phyloP scores from a whole-genome alignment of 352 stramenopile genomes.

The Pilasporangium apinafurcum region DNA sequence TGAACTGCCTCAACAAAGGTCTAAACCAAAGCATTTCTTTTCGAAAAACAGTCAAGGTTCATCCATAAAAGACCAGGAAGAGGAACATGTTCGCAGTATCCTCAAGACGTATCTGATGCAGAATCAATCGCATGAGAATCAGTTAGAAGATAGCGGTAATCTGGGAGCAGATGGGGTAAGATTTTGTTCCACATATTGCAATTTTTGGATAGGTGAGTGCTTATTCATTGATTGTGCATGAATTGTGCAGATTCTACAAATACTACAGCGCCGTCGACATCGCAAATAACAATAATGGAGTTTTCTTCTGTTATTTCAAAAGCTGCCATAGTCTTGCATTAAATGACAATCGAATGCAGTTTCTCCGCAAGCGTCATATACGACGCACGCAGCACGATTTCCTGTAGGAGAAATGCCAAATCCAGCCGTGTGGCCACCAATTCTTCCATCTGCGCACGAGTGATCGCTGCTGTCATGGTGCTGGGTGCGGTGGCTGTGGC shows the following conservation, averaged over 20 bases:
- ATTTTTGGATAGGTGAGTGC: too few species aligned
- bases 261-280: constrained; percentile 44
- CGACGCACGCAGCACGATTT: constrained; percentile 47
- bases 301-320: constrained; percentile 14
- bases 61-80: constrained; percentile 12
- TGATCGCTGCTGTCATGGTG: constrained; percentile 36
- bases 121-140: constrained; percentile 26
- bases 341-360: constrained; percentile 24
- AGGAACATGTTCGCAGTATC: constrained; percentile 50
- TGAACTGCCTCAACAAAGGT: neutral
- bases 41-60: too few species aligned
- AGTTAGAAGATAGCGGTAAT: constrained; percentile 35
- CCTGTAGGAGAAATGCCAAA: constrained; percentile 39
- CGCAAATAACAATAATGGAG: constrained; percentile 15
- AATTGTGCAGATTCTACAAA: constrained; percentile 40
- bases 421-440: constrained; percentile 18
- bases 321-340: constrained; percentile 4
- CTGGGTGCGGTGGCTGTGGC: constrained; percentile 24
- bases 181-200: neutral
- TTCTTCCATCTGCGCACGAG: constrained; percentile 18
- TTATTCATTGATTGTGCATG: neutral
- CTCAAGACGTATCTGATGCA: constrained; percentile 45
- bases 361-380: constrained; percentile 55
- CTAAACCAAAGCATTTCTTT: constrained; percentile 4
- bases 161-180: constrained; percentile 46